Conservation (phyloP, 306 rosid species). For the Luffa acutangula region DNA sequence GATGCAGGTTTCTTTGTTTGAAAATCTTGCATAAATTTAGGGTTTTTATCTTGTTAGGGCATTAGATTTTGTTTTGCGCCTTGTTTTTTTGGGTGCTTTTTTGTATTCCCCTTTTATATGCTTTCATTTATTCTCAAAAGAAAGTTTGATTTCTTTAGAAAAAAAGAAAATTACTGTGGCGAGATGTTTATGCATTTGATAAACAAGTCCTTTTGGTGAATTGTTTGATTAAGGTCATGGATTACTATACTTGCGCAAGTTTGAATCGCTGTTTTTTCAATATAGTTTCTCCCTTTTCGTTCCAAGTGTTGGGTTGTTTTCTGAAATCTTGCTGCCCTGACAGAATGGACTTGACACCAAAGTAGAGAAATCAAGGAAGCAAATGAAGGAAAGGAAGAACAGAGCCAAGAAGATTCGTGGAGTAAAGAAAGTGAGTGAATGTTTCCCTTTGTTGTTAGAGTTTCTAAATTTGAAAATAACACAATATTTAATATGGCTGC, state of each 20-base stretch:
- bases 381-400: conserved; percentile 87
- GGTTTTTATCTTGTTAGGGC: too few species aligned
- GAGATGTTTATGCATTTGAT: too few species aligned
- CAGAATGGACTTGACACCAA: conserved; percentile 89
- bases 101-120: too few species aligned
- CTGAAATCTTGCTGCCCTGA: not conserved
- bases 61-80: too few species aligned
- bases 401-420: conserved; percentile 84
- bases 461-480: not conserved
- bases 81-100: too few species aligned
- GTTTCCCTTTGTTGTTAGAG: not conserved
- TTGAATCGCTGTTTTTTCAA: not conserved
- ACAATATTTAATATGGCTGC: not conserved
- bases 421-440: conserved; percentile 55
- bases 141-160: too few species aligned
- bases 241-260: not conserved
- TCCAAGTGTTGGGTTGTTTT: not conserved
- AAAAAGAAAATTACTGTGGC: too few species aligned
- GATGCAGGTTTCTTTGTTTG: not conserved
- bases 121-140: too few species aligned
- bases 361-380: conserved; percentile 79
- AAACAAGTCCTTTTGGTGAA: not conserved
- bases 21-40: not conserved
- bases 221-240: not conserved
- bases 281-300: not conserved